phyloP scores from a whole-genome alignment of 1,284 basidiomycete species.

The Tetrapyrgos nigripes region DNA sequence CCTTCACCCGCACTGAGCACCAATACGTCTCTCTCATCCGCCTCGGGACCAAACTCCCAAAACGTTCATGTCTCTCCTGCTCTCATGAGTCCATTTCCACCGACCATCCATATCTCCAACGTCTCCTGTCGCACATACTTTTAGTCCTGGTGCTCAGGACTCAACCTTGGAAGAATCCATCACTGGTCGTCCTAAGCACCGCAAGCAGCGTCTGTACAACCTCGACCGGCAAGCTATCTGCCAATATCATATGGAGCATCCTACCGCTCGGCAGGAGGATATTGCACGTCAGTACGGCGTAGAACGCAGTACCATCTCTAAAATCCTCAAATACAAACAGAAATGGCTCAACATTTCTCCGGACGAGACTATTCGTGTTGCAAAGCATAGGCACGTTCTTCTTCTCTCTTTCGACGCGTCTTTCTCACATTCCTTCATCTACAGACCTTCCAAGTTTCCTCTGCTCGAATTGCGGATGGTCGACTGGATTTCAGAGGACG shows the following conservation, averaged over 20 bases:
- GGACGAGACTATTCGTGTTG: conserved; percentile 59
- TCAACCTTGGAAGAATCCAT: conserved; percentile 12
- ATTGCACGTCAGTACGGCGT: conserved; percentile 80
- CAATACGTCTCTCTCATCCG: conserved; percentile 56
- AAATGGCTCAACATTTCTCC: conserved; percentile 79
- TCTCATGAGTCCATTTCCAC: conserved; percentile 12
- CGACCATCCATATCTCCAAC: conserved; percentile 26
- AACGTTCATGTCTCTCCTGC: conserved; percentile 17
- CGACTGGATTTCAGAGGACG: neutral
- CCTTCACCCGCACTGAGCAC: conserved; percentile 68
- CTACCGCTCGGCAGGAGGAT: conserved; percentile 78
- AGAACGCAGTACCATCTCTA: conserved; percentile 92
- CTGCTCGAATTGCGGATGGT: conserved; percentile 7
- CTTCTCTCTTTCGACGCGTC: conserved; percentile 18
- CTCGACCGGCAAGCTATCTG: conserved; percentile 83
- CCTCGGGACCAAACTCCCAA: conserved; percentile 5
- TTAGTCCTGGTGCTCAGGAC: conserved; percentile 16
- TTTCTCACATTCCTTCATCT: conserved; percentile 15
- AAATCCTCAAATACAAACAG: conserved; percentile 86
- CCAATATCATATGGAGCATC: conserved; percentile 65
- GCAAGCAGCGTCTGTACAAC: conserved; percentile 77
- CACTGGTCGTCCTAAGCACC: conserved; percentile 54
- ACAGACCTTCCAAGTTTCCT: conserved; percentile 12
- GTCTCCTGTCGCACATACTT: conserved; percentile 28
- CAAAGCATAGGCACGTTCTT: conserved; percentile 66